These are phyloP conservation scores for Cordyceps militaris DNA, from an alignment of 2,329 filamentous ascomycete species.

Conservation along the genomic window DNA sequence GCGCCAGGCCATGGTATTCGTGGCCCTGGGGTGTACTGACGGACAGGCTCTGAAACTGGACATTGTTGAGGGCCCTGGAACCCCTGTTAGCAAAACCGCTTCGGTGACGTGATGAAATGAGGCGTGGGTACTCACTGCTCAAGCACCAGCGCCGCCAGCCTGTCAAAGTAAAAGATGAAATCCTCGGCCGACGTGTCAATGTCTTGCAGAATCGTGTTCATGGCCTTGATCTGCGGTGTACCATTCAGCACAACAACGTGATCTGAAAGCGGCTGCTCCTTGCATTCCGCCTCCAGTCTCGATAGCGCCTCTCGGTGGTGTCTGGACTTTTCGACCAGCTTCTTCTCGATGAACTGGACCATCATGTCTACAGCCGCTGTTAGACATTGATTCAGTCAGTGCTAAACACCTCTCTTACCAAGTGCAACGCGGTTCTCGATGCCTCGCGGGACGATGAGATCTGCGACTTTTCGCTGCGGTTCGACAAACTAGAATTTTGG, in stretches of 20 bases:
- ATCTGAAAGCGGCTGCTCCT: constrained; percentile 64
- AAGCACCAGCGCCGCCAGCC: constrained; percentile 74
- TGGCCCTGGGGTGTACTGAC: constrained; percentile 66
- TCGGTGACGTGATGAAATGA: too few relatives aligned
- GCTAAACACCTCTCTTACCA: constrained; percentile 31
- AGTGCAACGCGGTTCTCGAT: constrained; percentile 94
- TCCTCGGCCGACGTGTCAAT: constrained; percentile 75
- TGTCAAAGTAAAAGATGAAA: constrained; percentile 96
- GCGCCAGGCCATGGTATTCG: constrained; percentile 63
- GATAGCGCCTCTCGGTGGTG: constrained; percentile 74
- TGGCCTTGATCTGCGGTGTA: constrained; percentile 74
- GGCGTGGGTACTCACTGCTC: constrained; percentile 51
- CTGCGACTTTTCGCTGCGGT: constrained; percentile 83
- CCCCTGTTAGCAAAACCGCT: neutral
- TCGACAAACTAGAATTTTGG: constrained; percentile 61
- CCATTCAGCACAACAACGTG: constrained; percentile 69
- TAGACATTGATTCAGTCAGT: neutral
- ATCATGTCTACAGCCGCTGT: constrained; percentile 64
- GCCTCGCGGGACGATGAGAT: constrained; percentile 90
- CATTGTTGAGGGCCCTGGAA: constrained; percentile 67
- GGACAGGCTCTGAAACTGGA: constrained; percentile 56
- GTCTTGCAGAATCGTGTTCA: constrained; percentile 86
- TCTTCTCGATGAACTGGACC: constrained; percentile 84
- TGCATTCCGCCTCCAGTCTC: constrained; percentile 64
- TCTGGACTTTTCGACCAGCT: constrained; percentile 76